Evolutionary conservation across 768 basidiomycete genomes (phyloP).

Genomic region (Suillus clintonianus): DNA sequence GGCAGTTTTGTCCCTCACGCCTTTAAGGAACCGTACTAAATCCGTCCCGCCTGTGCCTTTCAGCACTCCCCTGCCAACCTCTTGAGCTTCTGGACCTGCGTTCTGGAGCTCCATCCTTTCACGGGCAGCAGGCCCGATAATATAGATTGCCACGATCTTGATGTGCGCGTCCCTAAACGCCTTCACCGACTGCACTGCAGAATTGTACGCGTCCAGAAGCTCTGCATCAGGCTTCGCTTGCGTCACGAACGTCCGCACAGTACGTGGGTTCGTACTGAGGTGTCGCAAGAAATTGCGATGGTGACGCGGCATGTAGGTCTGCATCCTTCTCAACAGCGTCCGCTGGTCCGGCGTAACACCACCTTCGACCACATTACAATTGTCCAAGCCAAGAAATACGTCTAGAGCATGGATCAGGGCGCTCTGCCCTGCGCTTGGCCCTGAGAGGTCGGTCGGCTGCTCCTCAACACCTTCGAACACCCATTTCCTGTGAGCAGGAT

Average conservation of each 20-base stretch:
- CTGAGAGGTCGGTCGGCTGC: conserved; percentile 60
- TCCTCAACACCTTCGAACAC: conserved; percentile 61
- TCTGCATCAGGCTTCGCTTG: conserved; percentile 18
- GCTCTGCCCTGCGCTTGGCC: conserved; percentile 84
- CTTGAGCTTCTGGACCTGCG: conserved; percentile 1
- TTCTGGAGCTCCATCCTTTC: conserved; percentile 15
- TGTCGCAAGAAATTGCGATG: conserved; percentile 79
- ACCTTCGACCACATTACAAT: conserved; percentile 31
- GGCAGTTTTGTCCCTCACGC: conserved; percentile 66
- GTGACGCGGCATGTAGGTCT: conserved; percentile 79
- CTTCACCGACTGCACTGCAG: conserved; percentile 64
- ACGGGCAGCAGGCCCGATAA: conserved; percentile 62
- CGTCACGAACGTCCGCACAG: conserved; percentile 57
- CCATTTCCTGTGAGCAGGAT: conserved; percentile 47
- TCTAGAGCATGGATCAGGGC: conserved; percentile 74
- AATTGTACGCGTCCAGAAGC: conserved; percentile 61
- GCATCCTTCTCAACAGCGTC: conserved; percentile 71
- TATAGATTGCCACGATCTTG: conserved; percentile 72
- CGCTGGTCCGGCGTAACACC: conserved; percentile 11
- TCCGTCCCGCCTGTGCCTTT: conserved; percentile 84
- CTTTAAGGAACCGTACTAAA: conserved; percentile 74
- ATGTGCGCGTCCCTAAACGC: conserved; percentile 78
- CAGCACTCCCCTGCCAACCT: conserved; percentile 31
- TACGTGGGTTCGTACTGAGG: conserved; percentile 58
- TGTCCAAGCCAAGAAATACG: conserved; percentile 69